Conservation (phyloP, 106 monocot genomes). For the Apostasia ramifera region DNA sequence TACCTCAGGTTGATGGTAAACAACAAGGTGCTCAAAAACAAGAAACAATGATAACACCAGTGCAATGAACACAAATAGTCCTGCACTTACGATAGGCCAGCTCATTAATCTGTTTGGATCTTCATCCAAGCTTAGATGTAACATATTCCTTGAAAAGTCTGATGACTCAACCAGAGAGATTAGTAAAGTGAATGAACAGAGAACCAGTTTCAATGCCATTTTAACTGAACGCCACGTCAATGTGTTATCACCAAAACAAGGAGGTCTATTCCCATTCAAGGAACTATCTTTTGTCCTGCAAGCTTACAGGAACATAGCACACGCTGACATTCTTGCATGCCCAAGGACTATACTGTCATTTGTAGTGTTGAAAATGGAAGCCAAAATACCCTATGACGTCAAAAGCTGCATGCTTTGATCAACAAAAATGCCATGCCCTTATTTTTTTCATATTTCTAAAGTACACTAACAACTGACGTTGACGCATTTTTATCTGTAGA, state of each 20-base stretch:
- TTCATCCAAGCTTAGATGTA: constrained; percentile 17
- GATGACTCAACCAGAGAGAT: constrained; percentile 42
- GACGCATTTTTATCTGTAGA: too few species aligned
- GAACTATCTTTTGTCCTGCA: too few species aligned
- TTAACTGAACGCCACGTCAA: constrained; percentile 11
- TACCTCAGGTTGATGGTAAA: constrained; percentile 97
- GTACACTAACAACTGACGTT: too few species aligned
- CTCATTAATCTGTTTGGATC: constrained; percentile 32
- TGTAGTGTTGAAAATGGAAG: too few species aligned
- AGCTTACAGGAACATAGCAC: too few species aligned
- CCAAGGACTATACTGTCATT: too few species aligned
- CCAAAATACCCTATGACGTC: too few species aligned
- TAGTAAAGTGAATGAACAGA: constrained; percentile 27
- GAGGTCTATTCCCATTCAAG: neutral
- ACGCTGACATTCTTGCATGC: too few species aligned
- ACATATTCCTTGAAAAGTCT: constrained; percentile 38
- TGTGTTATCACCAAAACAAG: neutral
- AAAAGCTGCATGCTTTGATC: too few species aligned
- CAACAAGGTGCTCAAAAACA: constrained; percentile 72
- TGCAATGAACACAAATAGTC: constrained; percentile 59
- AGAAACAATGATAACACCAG: constrained; percentile 74
- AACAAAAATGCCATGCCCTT: too few species aligned
- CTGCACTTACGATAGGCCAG: constrained; percentile 92
- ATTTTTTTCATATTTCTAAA: too few species aligned
- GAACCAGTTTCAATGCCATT: constrained; percentile 38